Evolutionary conservation across 805 yeast species (phyloP).

Genomic region (Wickerhamomyces hampshirensis): DNA sequence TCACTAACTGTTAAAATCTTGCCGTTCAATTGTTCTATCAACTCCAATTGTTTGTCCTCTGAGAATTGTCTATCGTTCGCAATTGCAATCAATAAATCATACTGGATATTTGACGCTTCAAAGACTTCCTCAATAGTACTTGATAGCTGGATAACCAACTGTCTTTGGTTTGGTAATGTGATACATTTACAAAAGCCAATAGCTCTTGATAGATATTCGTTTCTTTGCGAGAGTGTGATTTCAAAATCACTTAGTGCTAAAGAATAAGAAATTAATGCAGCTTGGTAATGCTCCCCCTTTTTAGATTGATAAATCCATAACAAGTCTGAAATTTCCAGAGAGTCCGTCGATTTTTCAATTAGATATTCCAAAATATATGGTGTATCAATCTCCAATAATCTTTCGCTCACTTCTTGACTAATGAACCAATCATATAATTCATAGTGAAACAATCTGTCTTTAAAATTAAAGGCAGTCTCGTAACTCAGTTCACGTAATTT

Average conservation of each 20-base stretch:
- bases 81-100: conserved; percentile 42
- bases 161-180: conserved; percentile 71
- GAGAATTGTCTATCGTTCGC: conserved; percentile 45
- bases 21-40: conserved; percentile 52
- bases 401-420: conserved; percentile 67
- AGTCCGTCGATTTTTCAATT: conserved; percentile 57
- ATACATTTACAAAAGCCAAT: conserved; percentile 87
- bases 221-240: conserved; percentile 64
- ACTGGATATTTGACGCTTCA: conserved; percentile 82
- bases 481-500: conserved; percentile 70
- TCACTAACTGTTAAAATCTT: conserved; percentile 69
- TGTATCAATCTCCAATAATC: conserved; percentile 74
- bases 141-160: conserved; percentile 67
- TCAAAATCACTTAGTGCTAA: conserved; percentile 72
- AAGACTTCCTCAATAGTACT: conserved; percentile 70
- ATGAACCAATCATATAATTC: conserved; percentile 92
- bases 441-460: conserved; percentile 86
- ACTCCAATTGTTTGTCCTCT: conserved; percentile 43
- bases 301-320: conserved; percentile 88
- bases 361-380: conserved; percentile 76
- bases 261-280: conserved; percentile 76
- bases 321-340: conserved; percentile 71
- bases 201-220: conserved; percentile 87
- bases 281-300: conserved; percentile 69
- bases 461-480: conserved; percentile 62